phyloP scores from a whole-genome alignment of 2,329 filamentous ascomycete genomes.

The Exophiala lecanii-corni region DNA sequence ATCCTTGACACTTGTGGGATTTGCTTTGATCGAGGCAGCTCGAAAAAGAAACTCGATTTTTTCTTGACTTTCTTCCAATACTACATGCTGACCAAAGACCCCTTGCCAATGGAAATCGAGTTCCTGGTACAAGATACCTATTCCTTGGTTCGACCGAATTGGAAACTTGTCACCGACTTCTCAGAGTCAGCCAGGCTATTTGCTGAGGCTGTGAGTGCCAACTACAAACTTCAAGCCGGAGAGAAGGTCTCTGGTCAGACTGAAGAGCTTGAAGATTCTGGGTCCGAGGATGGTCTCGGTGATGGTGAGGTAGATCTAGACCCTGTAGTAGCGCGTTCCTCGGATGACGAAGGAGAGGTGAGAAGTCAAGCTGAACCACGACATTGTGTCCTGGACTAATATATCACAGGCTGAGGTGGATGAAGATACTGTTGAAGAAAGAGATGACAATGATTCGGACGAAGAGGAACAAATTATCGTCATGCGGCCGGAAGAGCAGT shows the following conservation, averaged over 20 bases:
- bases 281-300: conserved; percentile 71
- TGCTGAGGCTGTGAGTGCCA: conserved; percentile 79
- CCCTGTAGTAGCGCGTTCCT: conserved; percentile 39
- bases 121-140: conserved; percentile 94
- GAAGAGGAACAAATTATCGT: conserved; percentile 90
- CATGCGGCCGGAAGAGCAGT: conserved; percentile 80
- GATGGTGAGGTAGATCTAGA: conserved; percentile 59
- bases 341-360: conserved; percentile 47
- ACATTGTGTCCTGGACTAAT: conserved; percentile 14
- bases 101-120: conserved; percentile 92
- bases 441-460: conserved; percentile 47
- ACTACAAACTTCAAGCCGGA: conserved; percentile 73
- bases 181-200: conserved; percentile 82
- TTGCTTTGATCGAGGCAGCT: conserved; percentile 88
- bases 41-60: conserved; percentile 96
- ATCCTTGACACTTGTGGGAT: conserved; percentile 92
- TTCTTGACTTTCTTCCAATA: conserved; percentile 94
- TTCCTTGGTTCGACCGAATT: conserved; percentile 78
- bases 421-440: conserved; percentile 41
- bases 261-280: conserved; percentile 64
- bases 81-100: conserved; percentile 86
- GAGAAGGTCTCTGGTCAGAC: conserved; percentile 68
- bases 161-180: conserved; percentile 76
- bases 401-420: conserved; percentile 32
- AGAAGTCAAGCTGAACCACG: conserved; percentile 7